Conservation (phyloP, 495 filamentous ascomycete species). For the Xylaria intraflava region DNA sequence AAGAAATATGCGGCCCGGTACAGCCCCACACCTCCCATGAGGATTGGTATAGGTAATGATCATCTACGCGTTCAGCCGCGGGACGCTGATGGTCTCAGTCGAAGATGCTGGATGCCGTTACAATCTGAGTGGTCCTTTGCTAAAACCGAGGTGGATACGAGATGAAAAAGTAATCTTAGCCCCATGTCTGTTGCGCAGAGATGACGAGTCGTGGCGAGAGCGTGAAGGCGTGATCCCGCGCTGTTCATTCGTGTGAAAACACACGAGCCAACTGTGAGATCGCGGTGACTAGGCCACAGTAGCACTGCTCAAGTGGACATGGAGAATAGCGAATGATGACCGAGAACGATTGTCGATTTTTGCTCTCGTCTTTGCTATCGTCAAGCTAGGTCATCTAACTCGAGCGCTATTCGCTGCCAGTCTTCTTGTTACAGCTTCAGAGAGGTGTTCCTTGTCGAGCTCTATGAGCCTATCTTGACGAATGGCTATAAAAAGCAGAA, state of each 20-base stretch:
- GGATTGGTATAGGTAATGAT: constrained; percentile 9
- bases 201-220: background rate
- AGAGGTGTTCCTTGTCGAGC: constrained; percentile 25
- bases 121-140: background rate
- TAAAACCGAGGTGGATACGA: background rate
- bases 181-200: constrained; percentile 6
- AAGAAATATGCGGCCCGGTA: constrained; percentile 1
- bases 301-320: constrained; percentile 24
- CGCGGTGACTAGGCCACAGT: constrained; percentile 17
- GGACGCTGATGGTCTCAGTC: constrained; percentile 1
- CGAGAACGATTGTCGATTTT: constrained; percentile 32
- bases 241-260: constrained; percentile 17
- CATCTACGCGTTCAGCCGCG: constrained; percentile 16
- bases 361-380: constrained; percentile 54
- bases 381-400: constrained; percentile 49
- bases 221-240: constrained; percentile 5
- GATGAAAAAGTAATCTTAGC: constrained; percentile 16
- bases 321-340: constrained; percentile 25
- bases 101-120: constrained; percentile 2
- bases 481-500: constrained; percentile 41
- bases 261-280: constrained; percentile 17
- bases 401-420: constrained; percentile 47
- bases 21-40: constrained; percentile 1
- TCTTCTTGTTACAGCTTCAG: constrained; percentile 36
- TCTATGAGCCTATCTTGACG: constrained; percentile 44